phyloP scores from a whole-genome alignment of 73 alveolate species.

The Blepharisma stoltei region DNA sequence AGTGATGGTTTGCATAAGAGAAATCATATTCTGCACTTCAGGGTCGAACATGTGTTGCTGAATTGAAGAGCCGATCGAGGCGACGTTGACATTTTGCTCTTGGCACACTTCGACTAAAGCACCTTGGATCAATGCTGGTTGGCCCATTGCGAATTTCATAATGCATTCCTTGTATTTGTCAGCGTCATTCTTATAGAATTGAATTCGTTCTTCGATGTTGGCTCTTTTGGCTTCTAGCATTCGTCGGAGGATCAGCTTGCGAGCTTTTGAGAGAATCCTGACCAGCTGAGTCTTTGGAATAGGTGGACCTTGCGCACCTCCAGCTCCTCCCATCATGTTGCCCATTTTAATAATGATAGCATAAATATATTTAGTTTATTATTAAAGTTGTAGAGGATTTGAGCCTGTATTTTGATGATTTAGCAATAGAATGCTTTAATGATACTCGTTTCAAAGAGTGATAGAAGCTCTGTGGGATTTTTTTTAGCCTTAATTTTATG shows the following conservation, averaged over 20 bases:
- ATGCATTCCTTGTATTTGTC: constrained; percentile 19
- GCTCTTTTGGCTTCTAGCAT: background rate
- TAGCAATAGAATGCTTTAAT: too few relatives aligned
- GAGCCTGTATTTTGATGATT: too few relatives aligned
- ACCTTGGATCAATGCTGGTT: background rate
- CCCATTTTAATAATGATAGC: background rate
- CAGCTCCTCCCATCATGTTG: background rate
- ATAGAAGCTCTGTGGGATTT: too few relatives aligned
- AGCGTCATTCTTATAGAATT: constrained; percentile 8
- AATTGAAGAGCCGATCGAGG: background rate
- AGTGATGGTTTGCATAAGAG: background rate
- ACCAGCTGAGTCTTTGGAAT: constrained; percentile 23
- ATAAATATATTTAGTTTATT: background rate
- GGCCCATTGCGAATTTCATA: background rate
- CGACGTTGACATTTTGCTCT: background rate
- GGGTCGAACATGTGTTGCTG: background rate
- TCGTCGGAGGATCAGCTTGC: background rate
- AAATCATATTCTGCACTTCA: constrained; percentile 3
- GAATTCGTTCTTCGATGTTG: constrained; percentile 20
- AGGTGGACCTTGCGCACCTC: background rate
- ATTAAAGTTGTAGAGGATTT: too few relatives aligned
- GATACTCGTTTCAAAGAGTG: too few relatives aligned
- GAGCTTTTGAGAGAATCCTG: constrained; percentile 16
- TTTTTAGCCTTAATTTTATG: too few relatives aligned
- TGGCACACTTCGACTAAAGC: constrained; percentile 1